A percentile compares a stretch with the other conserved stretches of the same genome.
Evolutionary conservation across 2,329 filamentous ascomycete genomes (phyloP).

Genomic region (Hypoxylon sp.): DNA sequence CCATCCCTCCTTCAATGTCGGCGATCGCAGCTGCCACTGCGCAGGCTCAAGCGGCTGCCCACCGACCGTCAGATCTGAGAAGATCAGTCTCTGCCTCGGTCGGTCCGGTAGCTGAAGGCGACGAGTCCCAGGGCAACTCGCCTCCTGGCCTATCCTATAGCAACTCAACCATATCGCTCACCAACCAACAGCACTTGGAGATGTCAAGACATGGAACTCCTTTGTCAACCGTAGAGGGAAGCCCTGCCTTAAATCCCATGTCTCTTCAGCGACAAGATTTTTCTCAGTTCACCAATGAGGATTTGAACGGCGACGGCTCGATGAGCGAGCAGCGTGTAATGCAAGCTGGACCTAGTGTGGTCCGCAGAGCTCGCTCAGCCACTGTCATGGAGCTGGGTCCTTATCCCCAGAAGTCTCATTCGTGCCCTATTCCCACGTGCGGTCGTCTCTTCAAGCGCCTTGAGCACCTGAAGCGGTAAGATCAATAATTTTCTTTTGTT

Average conservation of each 20-base stretch:
- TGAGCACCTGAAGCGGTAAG: constrained; percentile 99
- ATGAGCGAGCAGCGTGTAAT: constrained; percentile 76
- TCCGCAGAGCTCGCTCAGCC: constrained; percentile 91
- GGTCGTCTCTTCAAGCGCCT: constrained; percentile 98
- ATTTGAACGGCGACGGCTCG: constrained; percentile 71
- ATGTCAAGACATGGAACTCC: constrained; percentile 94
- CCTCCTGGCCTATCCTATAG: constrained; percentile 82
- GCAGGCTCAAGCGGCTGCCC: constrained; percentile 69
- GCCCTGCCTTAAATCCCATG: constrained; percentile 80
- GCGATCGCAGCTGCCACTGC: constrained; percentile 77
- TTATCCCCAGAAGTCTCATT: constrained; percentile 98
- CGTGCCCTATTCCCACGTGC: constrained; percentile 98
- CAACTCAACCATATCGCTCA: constrained; percentile 75
- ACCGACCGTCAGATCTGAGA: constrained; percentile 90
- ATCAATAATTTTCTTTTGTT: constrained; percentile 61
- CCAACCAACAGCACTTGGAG: constrained; percentile 80
- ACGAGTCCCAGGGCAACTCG: constrained; percentile 84
- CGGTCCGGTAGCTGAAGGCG: constrained; percentile 83
- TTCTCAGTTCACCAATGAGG: constrained; percentile 73
- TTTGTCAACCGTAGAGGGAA: constrained; percentile 85
- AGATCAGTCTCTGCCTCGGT: constrained; percentile 92
- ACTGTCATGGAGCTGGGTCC: constrained; percentile 97
- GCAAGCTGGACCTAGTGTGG: constrained; percentile 80
- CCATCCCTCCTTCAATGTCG: constrained; percentile 84
- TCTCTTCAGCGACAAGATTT: constrained; percentile 80